Conservation (phyloP, 768 basidiomycete species). For the Lactifluus subvellereus region DNA sequence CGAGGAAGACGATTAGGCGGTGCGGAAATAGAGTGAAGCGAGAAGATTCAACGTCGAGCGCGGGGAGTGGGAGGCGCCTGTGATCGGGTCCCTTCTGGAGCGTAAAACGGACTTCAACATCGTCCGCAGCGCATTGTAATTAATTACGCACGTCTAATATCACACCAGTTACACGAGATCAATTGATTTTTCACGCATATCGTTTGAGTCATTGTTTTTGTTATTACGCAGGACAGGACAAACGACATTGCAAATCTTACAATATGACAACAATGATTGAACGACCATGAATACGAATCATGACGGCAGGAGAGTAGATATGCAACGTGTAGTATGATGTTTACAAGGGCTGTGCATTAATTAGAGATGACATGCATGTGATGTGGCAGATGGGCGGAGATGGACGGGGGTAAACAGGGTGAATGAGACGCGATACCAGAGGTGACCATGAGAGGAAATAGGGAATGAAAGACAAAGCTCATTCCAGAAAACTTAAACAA, state of each 20-base stretch:
- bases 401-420: background rate
- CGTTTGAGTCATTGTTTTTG: background rate
- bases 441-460: background rate
- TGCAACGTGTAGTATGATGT: background rate
- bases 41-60: constrained; percentile 25
- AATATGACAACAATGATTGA: background rate
- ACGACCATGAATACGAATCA: background rate
- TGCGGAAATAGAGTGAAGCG: background rate
- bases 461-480: background rate
- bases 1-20: constrained; percentile 41
- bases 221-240: background rate
- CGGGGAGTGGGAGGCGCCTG: background rate
- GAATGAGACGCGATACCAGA: background rate
- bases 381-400: background rate
- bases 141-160: background rate
- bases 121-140: constrained; percentile 9
- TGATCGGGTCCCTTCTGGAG: background rate
- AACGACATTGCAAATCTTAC: background rate
- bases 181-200: background rate
- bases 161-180: background rate
- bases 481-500: background rate
- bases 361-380: background rate
- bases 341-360: background rate
- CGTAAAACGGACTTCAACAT: constrained; percentile 26
- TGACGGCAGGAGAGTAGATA: background rate